Evolutionary conservation across 371 early-diverging fungal genomes (phyloP).

Genomic region (Apophysomyces ossiformis): DNA sequence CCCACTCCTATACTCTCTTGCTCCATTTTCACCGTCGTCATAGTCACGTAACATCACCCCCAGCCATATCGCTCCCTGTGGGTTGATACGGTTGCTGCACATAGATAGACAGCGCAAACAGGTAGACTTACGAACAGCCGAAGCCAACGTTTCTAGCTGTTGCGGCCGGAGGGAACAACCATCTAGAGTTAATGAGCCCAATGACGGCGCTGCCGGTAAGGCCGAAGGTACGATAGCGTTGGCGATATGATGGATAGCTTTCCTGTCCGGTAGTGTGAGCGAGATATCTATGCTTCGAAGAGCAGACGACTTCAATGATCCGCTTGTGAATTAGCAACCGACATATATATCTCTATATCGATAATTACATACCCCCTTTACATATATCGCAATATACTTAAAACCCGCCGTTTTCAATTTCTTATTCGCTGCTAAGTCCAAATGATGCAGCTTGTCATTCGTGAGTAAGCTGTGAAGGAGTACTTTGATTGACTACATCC

Average conservation of each 20-base stretch:
- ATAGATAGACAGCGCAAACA: conserved; percentile 52
- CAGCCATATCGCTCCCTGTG: conserved; percentile 60
- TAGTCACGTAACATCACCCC: conserved; percentile 71
- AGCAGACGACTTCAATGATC: conserved; percentile 24
- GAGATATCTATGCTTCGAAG: conserved; percentile 41
- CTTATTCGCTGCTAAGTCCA: conserved; percentile 62
- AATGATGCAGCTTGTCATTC: conserved; percentile 52
- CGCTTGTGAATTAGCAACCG: not conserved
- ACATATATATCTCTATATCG: not conserved
- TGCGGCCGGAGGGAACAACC: conserved; percentile 55
- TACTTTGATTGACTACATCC: conserved; percentile 59
- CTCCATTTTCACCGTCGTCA: conserved; percentile 33
- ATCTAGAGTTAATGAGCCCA: conserved; percentile 62
- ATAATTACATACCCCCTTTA: conserved; percentile 58
- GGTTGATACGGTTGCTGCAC: conserved; percentile 53
- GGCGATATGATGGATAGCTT: conserved; percentile 56
- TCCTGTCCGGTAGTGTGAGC: conserved; percentile 53
- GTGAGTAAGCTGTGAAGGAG: conserved; percentile 63
- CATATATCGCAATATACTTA: conserved; percentile 70
- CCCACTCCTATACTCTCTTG: conserved; percentile 28
- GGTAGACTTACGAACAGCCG: conserved; percentile 56
- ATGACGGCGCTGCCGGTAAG: conserved; percentile 28
- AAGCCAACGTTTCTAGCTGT: conserved; percentile 58
- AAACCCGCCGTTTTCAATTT: conserved; percentile 59
- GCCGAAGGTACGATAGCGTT: conserved; percentile 44